phyloP scores from a whole-genome alignment of 2,329 filamentous ascomycete species.

The Xylariomycetidae sp. region DNA sequence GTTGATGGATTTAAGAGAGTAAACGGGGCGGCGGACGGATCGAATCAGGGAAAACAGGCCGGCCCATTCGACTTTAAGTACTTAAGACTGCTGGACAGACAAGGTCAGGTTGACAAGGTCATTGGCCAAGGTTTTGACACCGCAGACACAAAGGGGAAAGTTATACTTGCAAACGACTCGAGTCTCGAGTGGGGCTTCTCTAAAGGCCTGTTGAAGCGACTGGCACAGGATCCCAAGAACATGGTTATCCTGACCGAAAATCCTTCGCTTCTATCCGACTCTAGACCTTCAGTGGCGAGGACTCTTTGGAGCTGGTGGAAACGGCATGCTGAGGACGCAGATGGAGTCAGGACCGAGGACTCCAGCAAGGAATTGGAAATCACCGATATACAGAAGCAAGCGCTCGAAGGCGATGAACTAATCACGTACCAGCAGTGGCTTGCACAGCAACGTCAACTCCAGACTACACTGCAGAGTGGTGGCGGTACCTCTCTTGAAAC shows the following conservation, averaged over 20 bases:
- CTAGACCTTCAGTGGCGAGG: conserved; percentile 57
- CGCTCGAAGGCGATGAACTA: conserved; percentile 72
- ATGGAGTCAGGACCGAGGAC: conserved; percentile 42
- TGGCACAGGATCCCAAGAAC: conserved; percentile 76
- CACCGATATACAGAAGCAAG: conserved; percentile 55
- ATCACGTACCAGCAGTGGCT: conserved; percentile 87
- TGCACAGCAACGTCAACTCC: conserved; percentile 79
- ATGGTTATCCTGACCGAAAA: conserved; percentile 83
- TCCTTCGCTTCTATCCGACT: conserved; percentile 41
- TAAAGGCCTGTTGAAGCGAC: conserved; percentile 66
- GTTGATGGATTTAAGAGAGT: conserved; percentile 45
- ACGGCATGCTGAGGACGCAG: conserved; percentile 49
- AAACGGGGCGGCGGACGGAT: conserved; percentile 40
- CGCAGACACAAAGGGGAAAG: conserved; percentile 49
- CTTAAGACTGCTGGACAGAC: conserved; percentile 76
- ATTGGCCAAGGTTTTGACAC: conserved; percentile 42
- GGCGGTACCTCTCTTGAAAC: conserved; percentile 65
- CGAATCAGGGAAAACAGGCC: conserved; percentile 46
- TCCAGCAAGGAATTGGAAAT: conserved; percentile 56
- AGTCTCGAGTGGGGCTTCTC: conserved; percentile 96
- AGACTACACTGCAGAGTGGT: conserved; percentile 71
- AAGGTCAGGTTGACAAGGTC: conserved; percentile 71
- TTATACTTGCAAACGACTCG: conserved; percentile 87
- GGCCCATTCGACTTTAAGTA: conserved; percentile 90
- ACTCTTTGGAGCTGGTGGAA: conserved; percentile 79